Evolutionary conservation across 371 early-diverging fungal genomes (phyloP).

Genomic region (Phascolomyces articulosus): DNA sequence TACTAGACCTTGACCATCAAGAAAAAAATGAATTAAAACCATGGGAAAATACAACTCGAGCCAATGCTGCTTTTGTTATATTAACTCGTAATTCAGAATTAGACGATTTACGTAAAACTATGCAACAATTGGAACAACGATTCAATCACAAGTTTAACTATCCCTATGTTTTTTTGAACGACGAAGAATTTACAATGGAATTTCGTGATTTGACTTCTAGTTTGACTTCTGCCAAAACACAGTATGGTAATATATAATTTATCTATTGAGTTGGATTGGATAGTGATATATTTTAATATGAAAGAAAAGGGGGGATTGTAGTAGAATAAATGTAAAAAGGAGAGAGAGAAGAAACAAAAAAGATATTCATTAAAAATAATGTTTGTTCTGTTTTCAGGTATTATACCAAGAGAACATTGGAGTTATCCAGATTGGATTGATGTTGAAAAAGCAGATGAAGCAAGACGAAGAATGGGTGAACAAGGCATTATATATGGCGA

Average conservation of each 20-base stretch:
- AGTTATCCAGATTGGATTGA: slow-evolving; percentile 84
- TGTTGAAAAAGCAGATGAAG: slow-evolving; percentile 58
- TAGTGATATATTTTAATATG: background rate
- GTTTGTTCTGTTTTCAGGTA: slow-evolving; percentile 47
- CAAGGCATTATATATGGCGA: slow-evolving; percentile 84
- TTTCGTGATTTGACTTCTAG: slow-evolving; percentile 66
- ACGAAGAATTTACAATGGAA: slow-evolving; percentile 77
- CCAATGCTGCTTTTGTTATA: slow-evolving; percentile 71
- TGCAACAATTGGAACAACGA: slow-evolving; percentile 78
- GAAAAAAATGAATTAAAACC: slow-evolving; percentile 18
- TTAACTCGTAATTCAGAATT: slow-evolving; percentile 78
- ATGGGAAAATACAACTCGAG: slow-evolving; percentile 44
- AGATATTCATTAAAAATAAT: too few species aligned
- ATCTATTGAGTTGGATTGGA: background rate
- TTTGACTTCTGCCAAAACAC: slow-evolving; percentile 55
- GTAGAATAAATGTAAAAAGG: too few species aligned
- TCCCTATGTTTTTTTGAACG: slow-evolving; percentile 88
- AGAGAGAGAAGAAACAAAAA: too few species aligned
- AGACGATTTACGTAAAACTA: slow-evolving; percentile 62
- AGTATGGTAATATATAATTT: slow-evolving; percentile 33
- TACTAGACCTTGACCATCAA: background rate
- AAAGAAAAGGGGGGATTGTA: too few species aligned
- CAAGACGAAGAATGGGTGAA: slow-evolving; percentile 62
- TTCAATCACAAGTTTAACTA: slow-evolving; percentile 86
- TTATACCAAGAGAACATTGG: slow-evolving; percentile 81